These are phyloP conservation scores for Aspergillaceae sp. DNA, from an alignment of 2,329 filamentous ascomycete species.

Conservation along the genomic window DNA sequence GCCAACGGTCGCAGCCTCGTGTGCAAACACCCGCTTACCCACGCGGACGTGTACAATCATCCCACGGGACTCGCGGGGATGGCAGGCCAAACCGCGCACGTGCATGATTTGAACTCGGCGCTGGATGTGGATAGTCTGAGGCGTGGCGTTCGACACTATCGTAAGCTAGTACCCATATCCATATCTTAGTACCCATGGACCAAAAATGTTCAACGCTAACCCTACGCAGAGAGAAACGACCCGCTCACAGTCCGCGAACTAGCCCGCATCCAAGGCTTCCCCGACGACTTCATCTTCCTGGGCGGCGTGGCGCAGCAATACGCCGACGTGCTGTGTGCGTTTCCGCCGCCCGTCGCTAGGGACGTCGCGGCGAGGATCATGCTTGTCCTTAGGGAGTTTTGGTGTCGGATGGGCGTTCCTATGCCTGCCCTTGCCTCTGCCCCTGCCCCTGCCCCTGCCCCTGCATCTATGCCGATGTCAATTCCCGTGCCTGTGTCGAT, in stretches of 20 bases:
- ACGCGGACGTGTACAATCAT: background rate
- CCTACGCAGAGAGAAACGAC: background rate
- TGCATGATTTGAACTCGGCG: too few species aligned
- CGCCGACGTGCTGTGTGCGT: too few species aligned
- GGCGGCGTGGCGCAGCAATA: background rate
- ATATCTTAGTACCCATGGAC: background rate
- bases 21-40: background rate
- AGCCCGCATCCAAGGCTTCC: conserved; percentile 10
- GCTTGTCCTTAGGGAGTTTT: too few species aligned
- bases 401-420: too few species aligned
- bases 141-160: background rate
- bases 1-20: background rate
- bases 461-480: too few species aligned
- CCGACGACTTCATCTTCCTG: conserved; percentile 10
- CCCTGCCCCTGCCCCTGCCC: too few species aligned
- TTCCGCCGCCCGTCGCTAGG: too few species aligned
- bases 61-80: background rate
- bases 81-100: too few species aligned
- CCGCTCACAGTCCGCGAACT: conserved; percentile 10
- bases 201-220: too few species aligned
- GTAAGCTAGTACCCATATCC: background rate
- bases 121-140: background rate
- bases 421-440: too few species aligned
- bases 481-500: too few species aligned
- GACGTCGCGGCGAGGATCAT: too few species aligned